Base-by-base conservation (phyloP, 208 protist species). In the Trypanosoma vivax region DNA sequence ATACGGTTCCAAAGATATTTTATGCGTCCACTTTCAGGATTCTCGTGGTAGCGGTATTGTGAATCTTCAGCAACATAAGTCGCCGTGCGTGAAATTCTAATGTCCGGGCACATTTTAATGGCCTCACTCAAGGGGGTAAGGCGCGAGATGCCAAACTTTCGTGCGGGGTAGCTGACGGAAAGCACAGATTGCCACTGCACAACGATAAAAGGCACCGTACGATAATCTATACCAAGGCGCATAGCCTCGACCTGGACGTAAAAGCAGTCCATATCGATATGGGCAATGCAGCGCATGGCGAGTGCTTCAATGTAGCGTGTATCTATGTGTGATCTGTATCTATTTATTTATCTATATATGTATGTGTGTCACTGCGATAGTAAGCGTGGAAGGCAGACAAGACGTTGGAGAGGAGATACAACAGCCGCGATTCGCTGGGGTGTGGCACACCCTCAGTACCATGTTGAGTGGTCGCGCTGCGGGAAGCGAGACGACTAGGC, bases 221-320 rank as follows among this genome's bases (percentile, higher is more conserved):
- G 76, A 55, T 78, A 93, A 59, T 85, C 81, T 23, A 90, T 63
- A 21, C 83, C 76, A 25, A 92, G 75, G 0, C 88, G 76, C 9
- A 90, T 65, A 14, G 80, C 79, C 71, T 95, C 91, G 46, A 94
- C 87, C 45, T 95, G 86, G 0, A 80, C 87, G 63, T 95, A 96
- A 64, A 96, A 96, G 76, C 81, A 94, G 59, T 96, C 91, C 76
- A 95, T 86, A 62, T 96, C 87, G 14, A 95, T 58, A 70, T 94
- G 91, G 37, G 59, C 73, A 27, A 96, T 90, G 68, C 74, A 81
- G 10, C 69, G 60, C 65, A 76, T 70, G 16, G 11, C 37, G 39
- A 6, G 5, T 21, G 1, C 2, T 9, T 34, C 16, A 11, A 45
- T 46, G 53, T 31, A 38, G 57, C 3, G 11, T 11, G 19, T 11